phyloP scores from a whole-genome alignment of 2,329 filamentous ascomycete genomes.

The Colletotrichum falcatum region DNA sequence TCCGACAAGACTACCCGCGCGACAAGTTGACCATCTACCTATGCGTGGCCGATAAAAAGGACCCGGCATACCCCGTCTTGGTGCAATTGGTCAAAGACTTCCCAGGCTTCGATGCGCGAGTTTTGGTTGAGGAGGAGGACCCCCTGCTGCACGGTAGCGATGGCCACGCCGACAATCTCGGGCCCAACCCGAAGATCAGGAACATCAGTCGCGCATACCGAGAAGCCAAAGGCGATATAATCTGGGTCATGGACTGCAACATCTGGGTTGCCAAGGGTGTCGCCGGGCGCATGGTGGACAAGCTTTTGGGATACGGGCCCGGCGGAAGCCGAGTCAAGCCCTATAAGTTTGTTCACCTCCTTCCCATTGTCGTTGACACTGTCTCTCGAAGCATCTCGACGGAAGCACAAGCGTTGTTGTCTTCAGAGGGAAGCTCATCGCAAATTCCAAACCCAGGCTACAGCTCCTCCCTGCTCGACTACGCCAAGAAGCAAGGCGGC shows the following conservation, averaged over 20 bases:
- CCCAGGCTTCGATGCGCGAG: conserved; percentile 74
- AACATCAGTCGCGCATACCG: conserved; percentile 95
- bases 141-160: conserved; percentile 70
- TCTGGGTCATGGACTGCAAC: conserved; percentile 98
- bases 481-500: conserved; percentile 66
- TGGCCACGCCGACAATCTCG: conserved; percentile 70
- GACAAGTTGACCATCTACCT: conserved; percentile 83
- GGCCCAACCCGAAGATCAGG: conserved; percentile 97
- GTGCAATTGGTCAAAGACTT: conserved; percentile 79
- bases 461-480: conserved; percentile 44
- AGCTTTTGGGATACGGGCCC: conserved; percentile 75
- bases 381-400: conserved; percentile 50
- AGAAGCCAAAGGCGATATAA: conserved; percentile 86
- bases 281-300: conserved; percentile 89
- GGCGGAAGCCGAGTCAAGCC: conserved; percentile 63
- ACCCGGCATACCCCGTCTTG: conserved; percentile 83
- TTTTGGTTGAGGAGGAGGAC: conserved; percentile 88
- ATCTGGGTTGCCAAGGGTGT: conserved; percentile 88
- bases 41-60: conserved; percentile 80
- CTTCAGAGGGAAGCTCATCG: conserved; percentile 49
- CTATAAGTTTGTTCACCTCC: conserved; percentile 94
- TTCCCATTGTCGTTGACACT: conserved; percentile 89
- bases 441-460: conserved; percentile 33
- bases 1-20: conserved; percentile 83
- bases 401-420: conserved; percentile 50